Conservation (phyloP, 225 moss, liverwort and hornwort species). For the Sphagnum tenellum region DNA sequence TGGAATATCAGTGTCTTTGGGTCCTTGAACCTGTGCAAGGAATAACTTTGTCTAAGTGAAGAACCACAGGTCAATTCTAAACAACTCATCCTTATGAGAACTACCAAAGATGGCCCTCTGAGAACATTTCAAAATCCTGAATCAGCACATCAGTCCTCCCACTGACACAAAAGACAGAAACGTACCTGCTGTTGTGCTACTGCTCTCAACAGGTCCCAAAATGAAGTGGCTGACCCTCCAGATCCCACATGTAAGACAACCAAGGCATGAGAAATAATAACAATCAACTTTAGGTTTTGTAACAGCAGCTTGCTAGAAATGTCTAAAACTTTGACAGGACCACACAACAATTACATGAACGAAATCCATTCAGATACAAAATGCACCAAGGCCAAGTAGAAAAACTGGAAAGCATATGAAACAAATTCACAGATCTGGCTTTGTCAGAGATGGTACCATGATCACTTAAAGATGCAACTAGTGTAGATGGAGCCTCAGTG, state of each 20-base stretch:
- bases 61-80: no score
- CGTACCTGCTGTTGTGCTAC: conserved; percentile 43
- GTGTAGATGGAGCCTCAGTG: conserved; percentile 12
- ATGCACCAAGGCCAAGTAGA: not conserved
- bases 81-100: no score
- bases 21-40: not conserved
- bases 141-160: no score
- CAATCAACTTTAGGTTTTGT: not conserved
- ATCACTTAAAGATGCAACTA: conserved; percentile 15
- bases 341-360: no score
- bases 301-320: conserved; percentile 7
- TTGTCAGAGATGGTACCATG: conserved; percentile 14
- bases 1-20: not conserved
- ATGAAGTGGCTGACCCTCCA: conserved; percentile 24
- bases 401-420: not conserved
- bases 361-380: not conserved
- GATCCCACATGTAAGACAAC: not conserved
- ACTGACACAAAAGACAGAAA: not conserved
- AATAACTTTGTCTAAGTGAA: not conserved
- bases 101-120: no score
- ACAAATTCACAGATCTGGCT: not conserved
- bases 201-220: conserved; percentile 44
- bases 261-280: not conserved
- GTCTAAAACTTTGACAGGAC: not conserved
- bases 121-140: no score